phyloP scores from a whole-genome alignment of 345 rosid species.

The Corymbia maculata region DNA sequence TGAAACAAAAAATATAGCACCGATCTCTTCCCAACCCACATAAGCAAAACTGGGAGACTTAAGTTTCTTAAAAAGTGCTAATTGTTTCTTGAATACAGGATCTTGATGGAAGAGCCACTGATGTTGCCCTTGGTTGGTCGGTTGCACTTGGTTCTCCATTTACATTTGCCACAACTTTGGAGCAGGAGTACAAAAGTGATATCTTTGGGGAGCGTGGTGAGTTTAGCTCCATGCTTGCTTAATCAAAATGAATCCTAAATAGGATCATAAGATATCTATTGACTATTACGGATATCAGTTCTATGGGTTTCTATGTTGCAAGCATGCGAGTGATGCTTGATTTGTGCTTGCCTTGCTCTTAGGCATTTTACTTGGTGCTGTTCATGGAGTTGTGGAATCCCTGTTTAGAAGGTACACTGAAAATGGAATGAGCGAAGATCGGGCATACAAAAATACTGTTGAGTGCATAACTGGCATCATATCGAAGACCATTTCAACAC shows the following conservation, averaged over 20 bases:
- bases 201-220: constrained; percentile 90
- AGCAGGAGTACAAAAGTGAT: constrained; percentile 93
- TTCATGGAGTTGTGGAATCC: constrained; percentile 80
- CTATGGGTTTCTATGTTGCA: neutral
- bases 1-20: neutral
- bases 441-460: constrained; percentile 82
- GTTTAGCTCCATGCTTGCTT: too few relatives aligned
- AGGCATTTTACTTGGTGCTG: constrained; percentile 91
- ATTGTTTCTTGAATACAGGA: constrained; percentile 32
- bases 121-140: constrained; percentile 90
- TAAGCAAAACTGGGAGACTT: neutral
- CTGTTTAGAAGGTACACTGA: constrained; percentile 76
- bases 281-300: neutral
- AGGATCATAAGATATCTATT: neutral
- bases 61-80: neutral
- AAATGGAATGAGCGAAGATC: constrained; percentile 64
- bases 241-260: neutral
- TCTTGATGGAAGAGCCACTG: constrained; percentile 83
- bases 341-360: neutral
- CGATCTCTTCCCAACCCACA: neutral
- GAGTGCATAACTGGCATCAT: constrained; percentile 84
- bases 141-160: constrained; percentile 92
- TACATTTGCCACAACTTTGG: constrained; percentile 82
- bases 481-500: constrained; percentile 70
- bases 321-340: neutral